Evolutionary conservation across 495 filamentous ascomycete species (phyloP).

Genomic region (Hypoxylon fragiforme): DNA sequence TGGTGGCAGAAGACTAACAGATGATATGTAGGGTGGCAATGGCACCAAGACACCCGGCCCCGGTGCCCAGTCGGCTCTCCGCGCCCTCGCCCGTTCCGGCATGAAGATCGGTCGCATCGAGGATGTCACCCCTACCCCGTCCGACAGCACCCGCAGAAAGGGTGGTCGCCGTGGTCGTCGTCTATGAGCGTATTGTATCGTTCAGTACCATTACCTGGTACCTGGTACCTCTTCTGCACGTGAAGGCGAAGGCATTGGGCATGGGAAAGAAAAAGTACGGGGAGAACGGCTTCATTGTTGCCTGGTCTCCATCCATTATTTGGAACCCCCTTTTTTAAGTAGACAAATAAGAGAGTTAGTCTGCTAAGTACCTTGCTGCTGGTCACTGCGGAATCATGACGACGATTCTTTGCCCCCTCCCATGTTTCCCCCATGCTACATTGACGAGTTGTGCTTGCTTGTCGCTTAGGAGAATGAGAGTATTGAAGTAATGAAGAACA

Average conservation of each 20-base stretch:
- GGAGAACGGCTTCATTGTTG: neutral
- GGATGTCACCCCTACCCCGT: constrained; percentile 98
- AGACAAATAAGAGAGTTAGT: neutral
- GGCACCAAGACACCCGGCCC: constrained; percentile 99
- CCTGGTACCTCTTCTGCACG: neutral
- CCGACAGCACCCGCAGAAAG: constrained; percentile 98
- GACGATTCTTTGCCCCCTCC: neutral
- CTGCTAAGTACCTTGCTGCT: neutral
- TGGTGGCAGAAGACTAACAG: neutral
- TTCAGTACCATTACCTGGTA: constrained; percentile 5
- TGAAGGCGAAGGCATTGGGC: neutral
- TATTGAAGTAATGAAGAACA: no score
- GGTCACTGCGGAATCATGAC: neutral
- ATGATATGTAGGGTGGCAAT: constrained; percentile 61
- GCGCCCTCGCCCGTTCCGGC: constrained; percentile 94
- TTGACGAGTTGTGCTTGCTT: no score
- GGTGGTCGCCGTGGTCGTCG: constrained; percentile 99
- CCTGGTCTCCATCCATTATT: constrained; percentile 2
- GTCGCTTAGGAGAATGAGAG: no score
- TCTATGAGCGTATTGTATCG: constrained; percentile 69
- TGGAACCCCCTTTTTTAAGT: neutral
- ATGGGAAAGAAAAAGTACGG: neutral
- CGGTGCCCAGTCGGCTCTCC: constrained; percentile 97
- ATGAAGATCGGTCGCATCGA: constrained; percentile 99
- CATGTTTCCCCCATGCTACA: no score